Conservation (phyloP, 2,329 filamentous ascomycete species). For the Botryosphaeria dothidea region DNA sequence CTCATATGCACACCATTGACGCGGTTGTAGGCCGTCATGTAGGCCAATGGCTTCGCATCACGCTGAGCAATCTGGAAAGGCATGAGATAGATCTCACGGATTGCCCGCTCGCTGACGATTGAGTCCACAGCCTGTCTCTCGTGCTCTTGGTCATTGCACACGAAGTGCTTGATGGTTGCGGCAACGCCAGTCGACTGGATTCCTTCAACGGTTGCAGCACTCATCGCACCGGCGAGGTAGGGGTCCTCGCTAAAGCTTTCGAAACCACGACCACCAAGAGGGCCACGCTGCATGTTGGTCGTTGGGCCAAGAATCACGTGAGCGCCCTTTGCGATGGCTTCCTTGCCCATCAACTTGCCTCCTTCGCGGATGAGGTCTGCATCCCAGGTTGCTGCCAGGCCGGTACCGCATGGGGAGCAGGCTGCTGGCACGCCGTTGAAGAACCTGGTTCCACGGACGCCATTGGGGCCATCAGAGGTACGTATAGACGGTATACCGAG, state of each 20-base stretch:
- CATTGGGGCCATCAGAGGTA: conserved; percentile 68
- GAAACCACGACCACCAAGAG: conserved; percentile 78
- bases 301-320: conserved; percentile 75
- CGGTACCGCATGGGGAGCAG: conserved; percentile 75
- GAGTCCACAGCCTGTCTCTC: conserved; percentile 61
- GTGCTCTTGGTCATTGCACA: conserved; percentile 68
- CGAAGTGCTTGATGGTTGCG: conserved; percentile 75
- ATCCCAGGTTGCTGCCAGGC: conserved; percentile 73
- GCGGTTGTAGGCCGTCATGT: conserved; percentile 76
- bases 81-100: conserved; percentile 56
- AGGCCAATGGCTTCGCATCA: conserved; percentile 65
- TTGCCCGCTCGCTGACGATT: conserved; percentile 58
- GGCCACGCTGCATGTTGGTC: conserved; percentile 77
- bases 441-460: conserved; percentile 63
- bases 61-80: conserved; percentile 71
- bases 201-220: conserved; percentile 60
- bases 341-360: conserved; percentile 67
- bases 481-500: conserved; percentile 64
- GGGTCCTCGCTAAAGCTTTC: conserved; percentile 72
- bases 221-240: conserved; percentile 67
- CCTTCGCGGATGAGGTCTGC: conserved; percentile 66
- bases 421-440: conserved; percentile 66
- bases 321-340: conserved; percentile 71
- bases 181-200: conserved; percentile 67
- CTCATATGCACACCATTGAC: conserved; percentile 71